Conservation (phyloP, 2,329 filamentous ascomycete genomes). For the Penicillium brevicompactum region DNA sequence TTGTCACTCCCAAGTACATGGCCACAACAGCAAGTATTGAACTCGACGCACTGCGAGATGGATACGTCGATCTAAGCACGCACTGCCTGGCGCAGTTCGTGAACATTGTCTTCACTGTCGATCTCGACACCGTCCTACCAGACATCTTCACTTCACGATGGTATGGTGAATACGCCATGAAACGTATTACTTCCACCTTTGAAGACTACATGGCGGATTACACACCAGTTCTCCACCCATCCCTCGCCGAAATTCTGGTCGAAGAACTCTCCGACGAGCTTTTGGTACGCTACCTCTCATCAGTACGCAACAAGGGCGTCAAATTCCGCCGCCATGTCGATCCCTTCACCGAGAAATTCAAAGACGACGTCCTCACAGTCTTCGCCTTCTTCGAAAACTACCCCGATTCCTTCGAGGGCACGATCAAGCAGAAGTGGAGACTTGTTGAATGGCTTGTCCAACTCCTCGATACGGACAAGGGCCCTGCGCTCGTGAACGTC, state of each 20-base stretch:
- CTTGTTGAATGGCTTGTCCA: slow-evolving; percentile 82
- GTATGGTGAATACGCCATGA: slow-evolving; percentile 86
- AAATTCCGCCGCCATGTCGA: slow-evolving; percentile 80
- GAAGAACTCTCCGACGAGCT: slow-evolving; percentile 93
- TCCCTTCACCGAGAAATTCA: slow-evolving; percentile 89
- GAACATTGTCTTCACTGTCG: slow-evolving; percentile 82
- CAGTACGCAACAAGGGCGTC: slow-evolving; percentile 84
- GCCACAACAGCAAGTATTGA: slow-evolving; percentile 71
- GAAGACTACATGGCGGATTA: slow-evolving; percentile 95
- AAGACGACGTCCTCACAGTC: slow-evolving; percentile 85
- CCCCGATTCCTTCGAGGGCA: slow-evolving; percentile 67
- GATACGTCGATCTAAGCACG: slow-evolving; percentile 92
- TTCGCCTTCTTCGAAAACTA: slow-evolving; percentile 84
- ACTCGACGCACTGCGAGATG: slow-evolving; percentile 75
- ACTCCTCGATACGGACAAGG: slow-evolving; percentile 74
- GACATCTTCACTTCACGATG: slow-evolving; percentile 90
- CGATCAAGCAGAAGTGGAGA: slow-evolving; percentile 89
- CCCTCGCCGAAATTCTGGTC: slow-evolving; percentile 85
- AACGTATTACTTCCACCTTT: slow-evolving; percentile 90
- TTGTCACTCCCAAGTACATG: slow-evolving; percentile 79
- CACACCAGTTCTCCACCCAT: slow-evolving; percentile 78
- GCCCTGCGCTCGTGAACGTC: slow-evolving; percentile 69
- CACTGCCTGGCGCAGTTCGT: slow-evolving; percentile 90
- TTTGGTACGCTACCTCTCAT: slow-evolving; percentile 78
- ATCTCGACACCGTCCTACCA: slow-evolving; percentile 79